These are phyloP conservation scores for Wickerhamiella alocasiicola DNA, from an alignment of 805 yeast species.

Conservation along the genomic window DNA sequence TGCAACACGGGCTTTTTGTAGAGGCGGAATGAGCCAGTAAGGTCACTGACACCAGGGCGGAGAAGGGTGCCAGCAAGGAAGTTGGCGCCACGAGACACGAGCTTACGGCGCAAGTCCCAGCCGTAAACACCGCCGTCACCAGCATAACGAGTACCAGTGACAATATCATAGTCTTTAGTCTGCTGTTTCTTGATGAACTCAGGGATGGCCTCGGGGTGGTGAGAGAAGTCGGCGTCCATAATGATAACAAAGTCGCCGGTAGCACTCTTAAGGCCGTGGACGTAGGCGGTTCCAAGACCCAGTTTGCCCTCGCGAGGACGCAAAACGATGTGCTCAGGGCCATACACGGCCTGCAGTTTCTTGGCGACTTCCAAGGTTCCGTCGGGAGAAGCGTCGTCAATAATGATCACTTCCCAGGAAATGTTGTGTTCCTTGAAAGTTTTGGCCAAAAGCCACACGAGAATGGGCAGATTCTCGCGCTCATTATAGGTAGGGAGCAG, in stretches of 20 bases:
- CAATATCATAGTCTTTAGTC: slow-evolving; percentile 30
- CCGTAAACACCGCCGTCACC: slow-evolving; percentile 78
- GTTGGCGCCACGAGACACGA: slow-evolving; percentile 70
- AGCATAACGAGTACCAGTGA: slow-evolving; percentile 53
- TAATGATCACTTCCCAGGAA: slow-evolving; percentile 67
- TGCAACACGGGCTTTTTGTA: slow-evolving; percentile 59
- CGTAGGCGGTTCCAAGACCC: slow-evolving; percentile 71
- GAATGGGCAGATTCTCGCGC: slow-evolving; percentile 53
- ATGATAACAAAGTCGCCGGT: slow-evolving; percentile 65
- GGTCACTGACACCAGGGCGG: slow-evolving; percentile 60
- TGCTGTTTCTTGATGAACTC: slow-evolving; percentile 54
- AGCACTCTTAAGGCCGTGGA: slow-evolving; percentile 59
- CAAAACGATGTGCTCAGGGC: slow-evolving; percentile 39
- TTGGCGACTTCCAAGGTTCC: slow-evolving; percentile 67
- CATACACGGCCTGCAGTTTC: slow-evolving; percentile 35
- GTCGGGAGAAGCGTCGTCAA: slow-evolving; percentile 71
- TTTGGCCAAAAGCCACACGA: slow-evolving; percentile 55
- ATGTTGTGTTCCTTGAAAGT: slow-evolving; percentile 45
- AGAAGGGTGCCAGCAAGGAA: slow-evolving; percentile 59
- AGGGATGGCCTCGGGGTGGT: slow-evolving; percentile 64
- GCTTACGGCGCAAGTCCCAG: slow-evolving; percentile 70
- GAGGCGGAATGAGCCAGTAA: slow-evolving; percentile 66
- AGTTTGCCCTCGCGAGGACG: slow-evolving; percentile 65
- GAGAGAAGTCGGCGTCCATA: slow-evolving; percentile 79
- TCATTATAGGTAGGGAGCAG: slow-evolving; percentile 72